A percentile compares a stretch with the other conserved stretches of the same genome.
Conservation (phyloP, 495 filamentous ascomycete species). For the Penicillium ochrochloron region DNA sequence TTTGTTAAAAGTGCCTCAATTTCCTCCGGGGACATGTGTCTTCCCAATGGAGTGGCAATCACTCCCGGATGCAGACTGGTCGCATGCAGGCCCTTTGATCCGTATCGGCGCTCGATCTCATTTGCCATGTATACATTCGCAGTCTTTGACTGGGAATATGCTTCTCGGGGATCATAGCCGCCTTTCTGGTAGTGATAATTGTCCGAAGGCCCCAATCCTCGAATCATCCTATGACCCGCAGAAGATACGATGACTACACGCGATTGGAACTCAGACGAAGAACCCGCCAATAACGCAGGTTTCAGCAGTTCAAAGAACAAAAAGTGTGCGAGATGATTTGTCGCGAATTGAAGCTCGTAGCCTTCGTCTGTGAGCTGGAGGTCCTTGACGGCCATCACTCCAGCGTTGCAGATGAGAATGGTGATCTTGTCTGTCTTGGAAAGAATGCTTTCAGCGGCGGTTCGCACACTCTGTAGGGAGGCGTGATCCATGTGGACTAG, state of each 20-base stretch:
- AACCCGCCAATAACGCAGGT: constrained; percentile 44
- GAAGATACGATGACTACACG: constrained; percentile 50
- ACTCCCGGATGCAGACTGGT: constrained; percentile 48
- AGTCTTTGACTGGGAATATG: constrained; percentile 45
- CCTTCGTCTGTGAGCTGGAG: constrained; percentile 43
- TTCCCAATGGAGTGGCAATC: constrained; percentile 32
- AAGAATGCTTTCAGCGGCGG: constrained; percentile 43
- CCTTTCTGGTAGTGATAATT: constrained; percentile 34
- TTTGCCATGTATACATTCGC: constrained; percentile 50
- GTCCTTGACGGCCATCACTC: constrained; percentile 51
- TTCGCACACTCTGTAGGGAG: constrained; percentile 48
- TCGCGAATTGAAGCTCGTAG: constrained; percentile 54
- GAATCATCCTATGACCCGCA: constrained; percentile 35
- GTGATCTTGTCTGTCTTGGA: constrained; percentile 47
- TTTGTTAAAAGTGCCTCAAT: constrained; percentile 23
- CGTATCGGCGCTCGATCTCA: constrained; percentile 52
- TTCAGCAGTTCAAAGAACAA: constrained; percentile 55
- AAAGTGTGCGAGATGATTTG: constrained; percentile 58
- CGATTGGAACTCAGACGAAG: constrained; percentile 44
- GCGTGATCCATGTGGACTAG: constrained; percentile 44
- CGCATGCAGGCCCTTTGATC: constrained; percentile 43
- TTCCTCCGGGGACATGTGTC: constrained; percentile 26
- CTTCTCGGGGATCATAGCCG: constrained; percentile 39
- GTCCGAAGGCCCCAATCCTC: not conserved
- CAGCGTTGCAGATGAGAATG: constrained; percentile 55